Conservation (phyloP, 2,329 filamentous ascomycete species). For the Dactylonectria macrodidyma region DNA sequence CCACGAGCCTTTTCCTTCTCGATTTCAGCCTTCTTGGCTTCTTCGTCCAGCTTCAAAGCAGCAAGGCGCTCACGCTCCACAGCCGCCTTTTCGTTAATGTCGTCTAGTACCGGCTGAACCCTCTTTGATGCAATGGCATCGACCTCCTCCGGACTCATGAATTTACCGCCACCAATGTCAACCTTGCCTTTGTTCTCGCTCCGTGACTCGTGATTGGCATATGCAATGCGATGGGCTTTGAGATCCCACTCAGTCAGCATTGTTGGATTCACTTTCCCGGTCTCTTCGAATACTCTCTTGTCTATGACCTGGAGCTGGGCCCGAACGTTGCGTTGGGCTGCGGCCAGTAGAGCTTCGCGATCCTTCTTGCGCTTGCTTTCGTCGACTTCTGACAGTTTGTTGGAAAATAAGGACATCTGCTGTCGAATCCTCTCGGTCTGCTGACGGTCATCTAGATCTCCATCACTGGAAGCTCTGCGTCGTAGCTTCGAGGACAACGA, state of each 20-base stretch:
- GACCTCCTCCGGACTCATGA: constrained; percentile 83
- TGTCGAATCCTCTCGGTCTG: constrained; percentile 80
- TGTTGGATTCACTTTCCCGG: constrained; percentile 79
- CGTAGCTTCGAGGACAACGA: constrained; percentile 69
- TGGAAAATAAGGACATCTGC: constrained; percentile 85
- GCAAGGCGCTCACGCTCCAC: constrained; percentile 77
- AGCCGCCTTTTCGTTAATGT: constrained; percentile 86
- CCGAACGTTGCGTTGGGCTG: constrained; percentile 89
- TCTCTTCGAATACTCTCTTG: constrained; percentile 82
- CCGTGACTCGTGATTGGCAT: constrained; percentile 74
- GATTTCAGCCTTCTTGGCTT: constrained; percentile 67
- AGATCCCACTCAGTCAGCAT: constrained; percentile 84
- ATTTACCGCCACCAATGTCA: constrained; percentile 85
- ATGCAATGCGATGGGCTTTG: constrained; percentile 79
- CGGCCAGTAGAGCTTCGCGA: constrained; percentile 80
- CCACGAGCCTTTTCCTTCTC: constrained; percentile 64
- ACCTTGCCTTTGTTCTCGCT: constrained; percentile 69
- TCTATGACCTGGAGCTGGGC: constrained; percentile 86
- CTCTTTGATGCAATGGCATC: constrained; percentile 83
- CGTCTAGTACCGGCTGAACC: constrained; percentile 87
- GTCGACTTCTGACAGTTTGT: constrained; percentile 77
- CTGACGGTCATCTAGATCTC: constrained; percentile 74
- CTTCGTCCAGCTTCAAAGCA: constrained; percentile 74
- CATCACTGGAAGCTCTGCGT: constrained; percentile 78
- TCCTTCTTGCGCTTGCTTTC: constrained; percentile 82